Conservation (phyloP, 495 filamentous ascomycete species). For the Xylaria palmicola region DNA sequence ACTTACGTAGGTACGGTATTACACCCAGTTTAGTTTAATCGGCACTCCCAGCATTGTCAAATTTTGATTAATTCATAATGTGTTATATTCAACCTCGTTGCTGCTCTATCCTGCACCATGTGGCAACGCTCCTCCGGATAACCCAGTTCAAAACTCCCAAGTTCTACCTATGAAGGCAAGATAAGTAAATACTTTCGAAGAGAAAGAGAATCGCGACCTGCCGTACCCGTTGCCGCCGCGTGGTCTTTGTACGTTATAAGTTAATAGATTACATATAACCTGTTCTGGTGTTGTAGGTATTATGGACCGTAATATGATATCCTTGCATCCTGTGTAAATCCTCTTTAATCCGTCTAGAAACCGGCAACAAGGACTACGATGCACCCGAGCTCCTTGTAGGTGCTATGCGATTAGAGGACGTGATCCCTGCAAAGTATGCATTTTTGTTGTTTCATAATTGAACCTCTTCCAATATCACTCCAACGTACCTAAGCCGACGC, state of each 20-base stretch:
- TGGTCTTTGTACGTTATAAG: not conserved
- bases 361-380: constrained; percentile 6
- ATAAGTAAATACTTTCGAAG: no score
- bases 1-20: no score
- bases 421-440: constrained; percentile 20
- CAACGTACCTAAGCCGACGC: constrained; percentile 36
- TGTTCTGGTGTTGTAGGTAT: not conserved
- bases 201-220: not conserved
- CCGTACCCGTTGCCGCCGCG: not conserved
- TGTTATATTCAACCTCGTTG: no score
- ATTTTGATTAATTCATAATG: no score
- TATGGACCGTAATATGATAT: constrained; percentile 10
- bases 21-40: no score
- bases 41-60: no score
- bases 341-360: constrained; percentile 17
- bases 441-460: constrained; percentile 29
- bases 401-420: constrained; percentile 10
- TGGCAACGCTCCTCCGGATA: no score
- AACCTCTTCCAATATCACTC: constrained; percentile 29
- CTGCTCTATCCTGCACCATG: no score
- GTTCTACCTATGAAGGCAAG: no score
- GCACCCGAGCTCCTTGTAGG: constrained; percentile 12
- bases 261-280: no score
- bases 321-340: constrained; percentile 12
- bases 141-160: no score